These are phyloP conservation scores for Talaromyces sp. DNA, from an alignment of 2,329 filamentous ascomycete genomes.

Conservation along the genomic window DNA sequence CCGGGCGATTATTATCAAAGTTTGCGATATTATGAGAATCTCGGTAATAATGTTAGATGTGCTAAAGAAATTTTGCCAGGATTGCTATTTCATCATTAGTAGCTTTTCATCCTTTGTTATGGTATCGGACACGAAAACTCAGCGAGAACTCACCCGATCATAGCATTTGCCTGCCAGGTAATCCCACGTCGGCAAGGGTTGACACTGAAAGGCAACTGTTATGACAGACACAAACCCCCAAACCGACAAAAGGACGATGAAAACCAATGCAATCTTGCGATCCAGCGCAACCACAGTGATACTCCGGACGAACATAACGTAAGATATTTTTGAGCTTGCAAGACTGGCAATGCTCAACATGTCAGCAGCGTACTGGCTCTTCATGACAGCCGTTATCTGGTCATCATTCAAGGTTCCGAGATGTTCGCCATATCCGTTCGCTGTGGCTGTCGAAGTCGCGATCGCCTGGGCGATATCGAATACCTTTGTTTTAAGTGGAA, in stretches of 20 bases:
- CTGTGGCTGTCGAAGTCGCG: conserved; percentile 24
- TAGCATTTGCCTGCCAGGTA: conserved; percentile 23
- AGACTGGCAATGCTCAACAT: conserved; percentile 26
- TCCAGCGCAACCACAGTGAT: conserved; percentile 24
- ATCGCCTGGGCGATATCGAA: conserved; percentile 24
- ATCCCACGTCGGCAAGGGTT: conserved; percentile 23
- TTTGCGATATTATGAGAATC: conserved; percentile 24
- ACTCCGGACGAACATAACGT: conserved; percentile 25
- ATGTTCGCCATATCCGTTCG: conserved; percentile 26
- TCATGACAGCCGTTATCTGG: conserved; percentile 21
- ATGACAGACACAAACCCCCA: conserved; percentile 22
- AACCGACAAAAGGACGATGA: conserved; percentile 19
- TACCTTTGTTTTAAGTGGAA: not conserved
- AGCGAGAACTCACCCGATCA: conserved; percentile 20
- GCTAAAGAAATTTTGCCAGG: conserved; percentile 28
- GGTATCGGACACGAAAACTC: not conserved
- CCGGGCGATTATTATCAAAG: conserved; percentile 24
- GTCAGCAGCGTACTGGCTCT: conserved; percentile 26
- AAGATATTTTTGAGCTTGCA: conserved; percentile 26
- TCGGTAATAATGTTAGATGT: conserved; percentile 27
- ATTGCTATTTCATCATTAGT: conserved; percentile 15
- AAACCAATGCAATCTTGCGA: conserved; percentile 19
- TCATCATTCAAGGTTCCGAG: conserved; percentile 13
- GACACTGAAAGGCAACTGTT: conserved; percentile 24
- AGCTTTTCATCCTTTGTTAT: not conserved